Evolutionary conservation across 2,329 filamentous ascomycete genomes (phyloP).

Genomic region (Stagonosporopsis rhizophila): DNA sequence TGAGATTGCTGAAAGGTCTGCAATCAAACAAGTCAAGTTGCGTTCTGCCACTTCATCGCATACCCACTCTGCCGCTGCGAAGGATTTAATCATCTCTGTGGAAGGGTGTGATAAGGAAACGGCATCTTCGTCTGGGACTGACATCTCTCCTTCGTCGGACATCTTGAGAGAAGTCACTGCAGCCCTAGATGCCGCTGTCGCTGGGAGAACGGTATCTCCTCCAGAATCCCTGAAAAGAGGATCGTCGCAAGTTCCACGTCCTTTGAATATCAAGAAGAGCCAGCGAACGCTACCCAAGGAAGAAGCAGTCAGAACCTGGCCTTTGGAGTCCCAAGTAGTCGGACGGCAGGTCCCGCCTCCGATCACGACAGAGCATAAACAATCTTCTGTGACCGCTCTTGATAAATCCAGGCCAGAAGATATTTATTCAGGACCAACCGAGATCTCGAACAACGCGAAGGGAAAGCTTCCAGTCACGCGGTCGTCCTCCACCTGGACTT

Average conservation of each 20-base stretch:
- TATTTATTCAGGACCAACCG: neutral
- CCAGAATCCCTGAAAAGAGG: neutral
- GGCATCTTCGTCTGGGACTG: neutral
- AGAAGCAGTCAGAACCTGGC: neutral
- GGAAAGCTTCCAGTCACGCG: neutral
- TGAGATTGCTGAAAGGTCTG: neutral
- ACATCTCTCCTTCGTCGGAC: neutral
- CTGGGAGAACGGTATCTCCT: neutral
- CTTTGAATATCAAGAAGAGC: neutral
- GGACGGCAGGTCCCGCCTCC: neutral
- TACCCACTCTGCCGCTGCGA: neutral
- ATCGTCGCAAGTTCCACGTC: neutral
- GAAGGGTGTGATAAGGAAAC: neutral
- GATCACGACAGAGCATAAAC: neutral
- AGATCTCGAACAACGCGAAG: neutral
- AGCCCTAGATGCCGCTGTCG: neutral
- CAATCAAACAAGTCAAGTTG: neutral
- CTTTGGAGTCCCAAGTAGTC: neutral
- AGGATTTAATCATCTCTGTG: no score
- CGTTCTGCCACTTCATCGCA: neutral
- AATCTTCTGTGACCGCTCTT: neutral
- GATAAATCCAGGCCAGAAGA: neutral
- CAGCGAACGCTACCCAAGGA: neutral
- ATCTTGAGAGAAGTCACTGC: neutral
- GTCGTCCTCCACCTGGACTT: neutral